Evolutionary conservation across 805 yeast species (phyloP), one percentile per base, ranked within the genome.

Genomic region (Nakazawaea peltata): DNA sequence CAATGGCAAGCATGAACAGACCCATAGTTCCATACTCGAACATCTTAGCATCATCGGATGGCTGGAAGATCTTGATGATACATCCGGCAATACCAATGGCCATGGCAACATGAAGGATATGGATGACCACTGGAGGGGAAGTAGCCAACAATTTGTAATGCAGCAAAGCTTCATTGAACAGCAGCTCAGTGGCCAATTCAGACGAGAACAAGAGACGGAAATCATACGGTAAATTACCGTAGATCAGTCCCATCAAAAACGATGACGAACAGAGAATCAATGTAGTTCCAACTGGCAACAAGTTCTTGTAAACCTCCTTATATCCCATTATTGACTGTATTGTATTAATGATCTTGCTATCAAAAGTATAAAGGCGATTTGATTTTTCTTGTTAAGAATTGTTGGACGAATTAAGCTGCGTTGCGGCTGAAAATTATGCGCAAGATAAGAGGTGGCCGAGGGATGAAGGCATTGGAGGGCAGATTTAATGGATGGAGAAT

Each of bases 21-120:
- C 74, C 76, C 46, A 88, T 64, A 9, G 94, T 67, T 29, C 88
- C 94, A 48, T 94, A 95, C 58, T 90, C 98, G 53, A 92, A 90
- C 54, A 80, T 71, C 56, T 81, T 79, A 49, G 83, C 70, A 32
- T 90, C 94, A 34, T 81, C 90, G 30, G 72, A 54, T n/a, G 97
- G 97, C 60, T 81, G 81, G 64, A 80, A 86, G 38, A 90, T 69
- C 64, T 86, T 86, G 53, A 82, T 69, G 44, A 80, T 65, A 39
- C 77, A 64, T 5, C 95, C 95, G 32, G 74, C 29, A 37, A 86
- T 65, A 3, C 94, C 97, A 19, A 87, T 33, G 1, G 52, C 66
- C 28, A 77, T 55, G 34, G 82, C 74, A 22, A 51, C 59, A 47
- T 84, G 94, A 47, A 86, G 63, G 15, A 71, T 69, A 47, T 77